A percentile compares a stretch with the other conserved stretches of the same genome.
These are phyloP conservation scores for Fraxinus albicans DNA, from an alignment of 305 asterid genomes.

Conservation along the genomic window DNA sequence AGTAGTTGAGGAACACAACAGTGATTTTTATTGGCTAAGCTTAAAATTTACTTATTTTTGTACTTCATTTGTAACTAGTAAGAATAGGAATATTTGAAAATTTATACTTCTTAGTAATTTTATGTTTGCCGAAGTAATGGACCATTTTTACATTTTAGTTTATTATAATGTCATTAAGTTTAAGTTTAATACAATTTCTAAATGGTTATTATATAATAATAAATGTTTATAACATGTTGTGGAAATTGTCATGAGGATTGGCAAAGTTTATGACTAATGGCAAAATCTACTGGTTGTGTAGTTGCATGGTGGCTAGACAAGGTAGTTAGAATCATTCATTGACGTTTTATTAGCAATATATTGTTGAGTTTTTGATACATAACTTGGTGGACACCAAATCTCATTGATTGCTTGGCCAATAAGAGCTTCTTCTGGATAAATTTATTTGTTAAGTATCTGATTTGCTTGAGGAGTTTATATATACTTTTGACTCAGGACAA, in stretches of 20 bases:
- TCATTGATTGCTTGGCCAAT: not conserved
- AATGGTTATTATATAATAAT: not conserved
- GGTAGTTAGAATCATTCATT: not conserved
- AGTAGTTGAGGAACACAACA: not conserved
- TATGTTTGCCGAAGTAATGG: not conserved
- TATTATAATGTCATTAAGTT: not conserved
- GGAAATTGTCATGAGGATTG: not conserved
- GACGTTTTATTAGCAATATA: not conserved
- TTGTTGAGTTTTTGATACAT: not conserved
- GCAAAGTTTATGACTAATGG: not conserved
- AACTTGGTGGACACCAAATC: not conserved
- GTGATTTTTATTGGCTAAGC: not conserved
- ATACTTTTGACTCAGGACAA: not conserved
- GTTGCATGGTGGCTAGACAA: not conserved
- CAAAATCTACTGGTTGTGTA: not conserved
- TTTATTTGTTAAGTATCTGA: not conserved
- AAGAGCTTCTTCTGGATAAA: not conserved
- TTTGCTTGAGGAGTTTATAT: not conserved
- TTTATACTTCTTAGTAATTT: not conserved
- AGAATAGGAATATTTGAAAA: not conserved
- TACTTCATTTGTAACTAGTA: not conserved
- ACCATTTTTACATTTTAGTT: not conserved
- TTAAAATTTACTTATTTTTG: not conserved
- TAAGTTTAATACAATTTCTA: not conserved
- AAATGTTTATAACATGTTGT: not conserved